Percentiles rank a stretch among this genome's conserved stretches.
phyloP scores from a whole-genome alignment of 768 basidiomycete genomes.

The Rubroboletus satanas region DNA sequence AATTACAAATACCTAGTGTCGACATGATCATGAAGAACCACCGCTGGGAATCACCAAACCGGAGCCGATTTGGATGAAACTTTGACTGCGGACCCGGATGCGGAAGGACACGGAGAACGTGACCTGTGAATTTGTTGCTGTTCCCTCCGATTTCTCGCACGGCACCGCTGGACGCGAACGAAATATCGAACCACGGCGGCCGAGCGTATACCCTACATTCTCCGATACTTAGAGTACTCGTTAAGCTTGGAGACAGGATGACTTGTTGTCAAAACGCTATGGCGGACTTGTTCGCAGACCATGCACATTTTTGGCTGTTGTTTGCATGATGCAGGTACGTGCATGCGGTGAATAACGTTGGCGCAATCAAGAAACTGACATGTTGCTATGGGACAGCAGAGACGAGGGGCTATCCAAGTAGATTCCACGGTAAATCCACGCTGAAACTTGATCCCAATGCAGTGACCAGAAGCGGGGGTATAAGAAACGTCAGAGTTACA shows the following conservation, averaged over 20 bases:
- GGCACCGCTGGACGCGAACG: not conserved
- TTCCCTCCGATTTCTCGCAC: not conserved
- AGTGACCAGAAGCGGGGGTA: not conserved
- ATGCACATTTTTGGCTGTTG: not conserved
- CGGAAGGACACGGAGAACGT: constrained; percentile 4
- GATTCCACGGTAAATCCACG: not conserved
- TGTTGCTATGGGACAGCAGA: not conserved
- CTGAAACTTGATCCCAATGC: not conserved
- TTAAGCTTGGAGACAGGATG: not conserved
- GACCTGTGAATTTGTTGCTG: not conserved
- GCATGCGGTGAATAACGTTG: not conserved
- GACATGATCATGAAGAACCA: not conserved
- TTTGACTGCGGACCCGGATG: constrained; percentile 1
- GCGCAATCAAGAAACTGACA: not conserved
- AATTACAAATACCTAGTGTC: not conserved
- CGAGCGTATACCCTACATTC: not conserved
- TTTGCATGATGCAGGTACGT: not conserved
- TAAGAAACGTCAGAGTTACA: constrained; percentile 7
- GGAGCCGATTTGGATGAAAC: not conserved
- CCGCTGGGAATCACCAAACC: not conserved
- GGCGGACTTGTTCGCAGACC: not conserved
- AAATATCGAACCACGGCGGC: not conserved
- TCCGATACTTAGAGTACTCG: constrained; percentile 1
- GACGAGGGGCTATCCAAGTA: not conserved
- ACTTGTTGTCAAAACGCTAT: not conserved